These are phyloP conservation scores for Hypoxylon fragiforme DNA, from an alignment of 495 filamentous ascomycete genomes.

Conservation along the genomic window DNA sequence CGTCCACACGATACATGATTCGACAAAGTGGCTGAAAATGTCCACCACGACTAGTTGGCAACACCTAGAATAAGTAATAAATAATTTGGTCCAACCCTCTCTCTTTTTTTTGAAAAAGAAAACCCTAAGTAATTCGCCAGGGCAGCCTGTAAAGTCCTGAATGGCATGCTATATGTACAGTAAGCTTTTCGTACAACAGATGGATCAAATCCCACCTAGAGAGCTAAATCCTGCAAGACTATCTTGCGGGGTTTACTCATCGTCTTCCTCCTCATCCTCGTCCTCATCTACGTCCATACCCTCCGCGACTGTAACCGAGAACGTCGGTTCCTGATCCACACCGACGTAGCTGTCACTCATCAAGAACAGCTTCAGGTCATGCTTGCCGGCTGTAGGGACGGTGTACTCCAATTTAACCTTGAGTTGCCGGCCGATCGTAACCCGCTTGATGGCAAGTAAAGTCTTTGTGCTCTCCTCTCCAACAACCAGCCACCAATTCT, in stretches of 20 bases:
- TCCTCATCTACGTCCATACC: constrained; percentile 95
- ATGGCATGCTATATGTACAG: constrained; percentile 37
- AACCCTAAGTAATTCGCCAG: constrained; percentile 18
- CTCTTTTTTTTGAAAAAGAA: constrained; percentile 4
- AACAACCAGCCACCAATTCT: constrained; percentile 96
- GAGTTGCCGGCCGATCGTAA: constrained; percentile 79
- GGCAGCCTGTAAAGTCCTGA: constrained; percentile 11
- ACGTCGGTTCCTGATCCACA: constrained; percentile 92
- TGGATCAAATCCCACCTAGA: constrained; percentile 24
- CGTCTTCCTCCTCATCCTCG: constrained; percentile 74
- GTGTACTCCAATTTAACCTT: constrained; percentile 85
- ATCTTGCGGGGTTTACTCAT: constrained; percentile 31
- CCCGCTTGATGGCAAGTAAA: constrained; percentile 88
- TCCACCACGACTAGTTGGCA: background rate
- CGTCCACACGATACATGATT: constrained; percentile 4
- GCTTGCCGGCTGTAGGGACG: constrained; percentile 79
- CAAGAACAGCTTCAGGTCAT: constrained; percentile 87
- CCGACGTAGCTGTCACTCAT: constrained; percentile 99
- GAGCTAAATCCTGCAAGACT: constrained; percentile 6
- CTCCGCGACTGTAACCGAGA: constrained; percentile 82
- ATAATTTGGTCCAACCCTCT: constrained; percentile 13
- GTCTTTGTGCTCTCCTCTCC: constrained; percentile 86
- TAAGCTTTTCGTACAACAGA: constrained; percentile 34
- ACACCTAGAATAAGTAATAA: constrained; percentile 10
- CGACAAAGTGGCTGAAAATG: background rate